These are phyloP conservation scores for Backusella liffmaniae DNA, from an alignment of 192 early-diverging fungal species.

Conservation along the genomic window DNA sequence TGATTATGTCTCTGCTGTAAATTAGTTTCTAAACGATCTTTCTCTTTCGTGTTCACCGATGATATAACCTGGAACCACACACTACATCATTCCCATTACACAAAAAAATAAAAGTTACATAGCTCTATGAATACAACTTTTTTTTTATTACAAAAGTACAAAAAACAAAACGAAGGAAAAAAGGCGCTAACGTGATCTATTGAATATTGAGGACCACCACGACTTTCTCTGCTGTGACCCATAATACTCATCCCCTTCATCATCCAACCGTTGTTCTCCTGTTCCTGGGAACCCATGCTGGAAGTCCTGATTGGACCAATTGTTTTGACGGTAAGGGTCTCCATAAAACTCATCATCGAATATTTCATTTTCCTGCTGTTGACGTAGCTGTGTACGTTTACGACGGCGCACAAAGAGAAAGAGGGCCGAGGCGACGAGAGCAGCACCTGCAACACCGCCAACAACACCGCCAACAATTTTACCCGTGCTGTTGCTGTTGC, in stretches of 20 bases:
- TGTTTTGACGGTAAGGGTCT: conserved; percentile 12
- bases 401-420: conserved; percentile 8
- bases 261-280: background rate
- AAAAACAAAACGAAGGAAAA: background rate
- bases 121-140: background rate
- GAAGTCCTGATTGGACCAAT: background rate
- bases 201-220: background rate
- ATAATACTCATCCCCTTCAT: background rate
- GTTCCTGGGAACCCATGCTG: conserved; percentile 7
- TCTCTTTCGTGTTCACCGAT: too few relatives aligned
- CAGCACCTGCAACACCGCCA: conserved; percentile 7
- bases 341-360: conserved; percentile 19
- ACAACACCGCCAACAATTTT: conserved; percentile 14
- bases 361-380: background rate
- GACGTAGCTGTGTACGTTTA: background rate
- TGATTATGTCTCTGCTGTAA: too few relatives aligned
- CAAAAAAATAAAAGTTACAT: background rate
- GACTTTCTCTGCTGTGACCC: background rate
- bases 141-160: background rate
- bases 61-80: too few relatives aligned
- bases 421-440: background rate
- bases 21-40: too few relatives aligned
- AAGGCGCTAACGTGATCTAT: background rate
- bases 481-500: background rate
- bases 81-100: background rate